These are phyloP conservation scores for Acanthamoeba triangularis DNA, from an alignment of 208 protist species.

Conservation along the genomic window DNA sequence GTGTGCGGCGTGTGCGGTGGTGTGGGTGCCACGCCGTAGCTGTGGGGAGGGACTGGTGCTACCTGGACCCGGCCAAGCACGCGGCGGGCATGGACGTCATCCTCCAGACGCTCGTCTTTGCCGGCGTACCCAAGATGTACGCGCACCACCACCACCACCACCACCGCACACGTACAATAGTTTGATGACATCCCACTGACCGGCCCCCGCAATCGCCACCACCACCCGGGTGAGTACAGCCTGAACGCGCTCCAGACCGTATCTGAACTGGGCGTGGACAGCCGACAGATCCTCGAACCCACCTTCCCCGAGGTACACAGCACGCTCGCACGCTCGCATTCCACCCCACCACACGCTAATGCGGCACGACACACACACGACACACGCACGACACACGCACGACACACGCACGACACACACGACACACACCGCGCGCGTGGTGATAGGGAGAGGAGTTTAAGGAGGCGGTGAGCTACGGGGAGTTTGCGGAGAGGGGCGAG, in stretches of 20 bases:
- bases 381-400: too few species aligned
- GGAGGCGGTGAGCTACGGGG: background rate
- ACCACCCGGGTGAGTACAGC: background rate
- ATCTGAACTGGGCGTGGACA: background rate
- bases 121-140: constrained; percentile 32
- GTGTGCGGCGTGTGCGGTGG: too few species aligned
- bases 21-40: background rate
- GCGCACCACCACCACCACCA: too few species aligned
- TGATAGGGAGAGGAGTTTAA: background rate
- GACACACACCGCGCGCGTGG: too few species aligned
- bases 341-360: too few species aligned
- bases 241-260: constrained; percentile 11
- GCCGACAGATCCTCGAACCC: background rate
- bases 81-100: constrained; percentile 12
- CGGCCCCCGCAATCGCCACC: background rate
- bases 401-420: too few species aligned
- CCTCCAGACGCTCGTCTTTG: constrained; percentile 7
- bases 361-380: too few species aligned
- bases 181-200: background rate
- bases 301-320: background rate
- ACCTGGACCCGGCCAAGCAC: constrained; percentile 6
- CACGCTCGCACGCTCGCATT: too few species aligned
- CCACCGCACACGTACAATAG: too few species aligned
- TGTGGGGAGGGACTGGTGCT: constrained; percentile 2
- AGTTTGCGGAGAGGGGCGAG: background rate